Evolutionary conservation across 208 protist genomes (phyloP).

Genomic region (Wallacemonas sp.): DNA sequence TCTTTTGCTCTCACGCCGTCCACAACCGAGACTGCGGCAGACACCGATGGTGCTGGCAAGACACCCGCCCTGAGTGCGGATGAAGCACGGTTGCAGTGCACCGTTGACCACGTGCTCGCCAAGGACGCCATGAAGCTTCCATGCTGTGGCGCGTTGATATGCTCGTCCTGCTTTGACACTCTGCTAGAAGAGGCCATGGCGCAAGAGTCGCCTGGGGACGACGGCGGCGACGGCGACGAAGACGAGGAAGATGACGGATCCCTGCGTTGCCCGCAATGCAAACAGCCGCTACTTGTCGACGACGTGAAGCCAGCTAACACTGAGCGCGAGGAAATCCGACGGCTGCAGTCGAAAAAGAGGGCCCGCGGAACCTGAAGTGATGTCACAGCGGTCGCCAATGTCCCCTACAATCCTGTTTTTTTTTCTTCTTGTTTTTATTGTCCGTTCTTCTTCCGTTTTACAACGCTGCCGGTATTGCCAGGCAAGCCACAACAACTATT

Average conservation of each 20-base stretch:
- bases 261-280: conserved; percentile 61
- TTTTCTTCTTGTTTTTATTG: conserved; percentile 11
- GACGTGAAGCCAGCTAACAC: conserved; percentile 54
- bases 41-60: background rate
- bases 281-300: conserved; percentile 65
- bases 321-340: conserved; percentile 56
- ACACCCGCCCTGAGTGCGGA: background rate
- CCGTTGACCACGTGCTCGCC: conserved; percentile 49
- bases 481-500: no score
- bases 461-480: no score
- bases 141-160: conserved; percentile 65
- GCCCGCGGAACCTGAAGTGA: conserved; percentile 8
- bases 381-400: no score
- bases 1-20: conserved; percentile 22
- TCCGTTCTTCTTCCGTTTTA: no score
- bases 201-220: conserved; percentile 1
- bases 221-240: conserved; percentile 9
- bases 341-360: background rate
- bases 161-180: conserved; percentile 60
- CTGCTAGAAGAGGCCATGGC: conserved; percentile 56
- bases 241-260: conserved; percentile 16
- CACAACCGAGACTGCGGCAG: background rate
- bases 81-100: conserved; percentile 25
- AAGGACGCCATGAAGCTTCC: conserved; percentile 64
- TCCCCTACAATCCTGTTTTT: conserved; percentile 13